Conservation (phyloP, 2,329 filamentous ascomycete species). For the Diaporthe citriasiana region DNA sequence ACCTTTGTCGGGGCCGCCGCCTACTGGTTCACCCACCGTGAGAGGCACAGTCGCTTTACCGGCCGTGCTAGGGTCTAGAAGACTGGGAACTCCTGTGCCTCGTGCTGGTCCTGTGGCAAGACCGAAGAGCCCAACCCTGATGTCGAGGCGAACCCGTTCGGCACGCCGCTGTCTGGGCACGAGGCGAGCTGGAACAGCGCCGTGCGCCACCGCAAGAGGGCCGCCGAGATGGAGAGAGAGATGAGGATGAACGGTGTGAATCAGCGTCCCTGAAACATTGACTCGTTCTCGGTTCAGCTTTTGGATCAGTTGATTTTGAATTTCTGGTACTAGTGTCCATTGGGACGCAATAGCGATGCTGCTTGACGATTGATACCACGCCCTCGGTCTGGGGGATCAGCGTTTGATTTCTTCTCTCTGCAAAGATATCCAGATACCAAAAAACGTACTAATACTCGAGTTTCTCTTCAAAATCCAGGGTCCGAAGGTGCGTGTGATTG, state of each 20-base stretch:
- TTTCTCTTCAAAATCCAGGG: not conserved
- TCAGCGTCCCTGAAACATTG: not conserved
- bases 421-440: conserved; percentile 41
- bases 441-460: conserved; percentile 20
- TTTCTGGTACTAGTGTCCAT: not conserved
- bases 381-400: conserved; percentile 13
- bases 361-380: conserved; percentile 29
- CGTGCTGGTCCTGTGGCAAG: not conserved
- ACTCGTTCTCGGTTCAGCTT: not conserved
- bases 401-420: conserved; percentile 35
- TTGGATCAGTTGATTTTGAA: not conserved
- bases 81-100: conserved; percentile 1
- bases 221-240: not conserved
- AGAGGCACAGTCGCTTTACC: conserved; percentile 68
- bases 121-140: not conserved
- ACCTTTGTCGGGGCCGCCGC: conserved; percentile 68
- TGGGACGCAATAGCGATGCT: conserved; percentile 1
- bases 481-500: not conserved
- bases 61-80: conserved; percentile 68
- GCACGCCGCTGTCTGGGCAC: conserved; percentile 1
- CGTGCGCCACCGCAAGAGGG: not conserved
- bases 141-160: not conserved
- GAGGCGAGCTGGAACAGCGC: not conserved
- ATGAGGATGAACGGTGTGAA: not conserved
- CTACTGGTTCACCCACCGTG: conserved; percentile 72